Percentiles rank a stretch among this genome's conserved stretches.
Conservation (phyloP, 257 asterid genomes). For the Scutellaria baicalensis region DNA sequence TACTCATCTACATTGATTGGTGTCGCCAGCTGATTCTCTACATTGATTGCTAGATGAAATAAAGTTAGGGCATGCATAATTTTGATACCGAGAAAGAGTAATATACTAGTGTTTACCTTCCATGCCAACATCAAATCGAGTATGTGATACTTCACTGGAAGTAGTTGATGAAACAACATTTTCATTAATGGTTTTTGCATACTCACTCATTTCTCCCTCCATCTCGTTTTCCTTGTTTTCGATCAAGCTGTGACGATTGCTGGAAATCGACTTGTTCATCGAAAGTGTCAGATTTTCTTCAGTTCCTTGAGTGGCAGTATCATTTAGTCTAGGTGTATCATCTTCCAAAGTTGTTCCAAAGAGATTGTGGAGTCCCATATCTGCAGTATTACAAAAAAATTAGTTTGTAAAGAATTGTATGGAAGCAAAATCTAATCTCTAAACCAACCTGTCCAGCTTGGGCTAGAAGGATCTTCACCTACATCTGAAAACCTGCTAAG, state of each 20-base stretch:
- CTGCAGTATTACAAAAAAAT: constrained; percentile 19
- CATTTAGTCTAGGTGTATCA: constrained; percentile 2
- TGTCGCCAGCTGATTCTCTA: constrained; percentile 36
- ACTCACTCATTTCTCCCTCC: constrained; percentile 16
- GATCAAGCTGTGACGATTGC: neutral
- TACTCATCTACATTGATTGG: constrained; percentile 21
- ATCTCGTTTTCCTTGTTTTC: constrained; percentile 6
- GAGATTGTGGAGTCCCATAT: constrained; percentile 23
- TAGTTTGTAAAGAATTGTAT: neutral
- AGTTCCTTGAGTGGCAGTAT: constrained; percentile 19
- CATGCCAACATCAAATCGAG: neutral
- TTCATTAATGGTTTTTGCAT: neutral
- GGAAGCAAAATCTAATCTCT: neutral
- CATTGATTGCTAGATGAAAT: constrained; percentile 1
- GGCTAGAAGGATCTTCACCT: constrained; percentile 11
- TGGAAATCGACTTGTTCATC: neutral
- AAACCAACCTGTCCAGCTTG: constrained; percentile 27
- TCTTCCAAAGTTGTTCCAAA: constrained; percentile 16
- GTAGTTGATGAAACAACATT: constrained; percentile 6
- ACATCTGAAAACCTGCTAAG: neutral
- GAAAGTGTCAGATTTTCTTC: constrained; percentile 11
- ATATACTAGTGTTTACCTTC: constrained; percentile 19
- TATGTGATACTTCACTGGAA: neutral
- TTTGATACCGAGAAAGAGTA: neutral
- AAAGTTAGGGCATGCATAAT: neutral